Conservation (phyloP, 331 rosid genomes). For the Quercus phellos region DNA sequence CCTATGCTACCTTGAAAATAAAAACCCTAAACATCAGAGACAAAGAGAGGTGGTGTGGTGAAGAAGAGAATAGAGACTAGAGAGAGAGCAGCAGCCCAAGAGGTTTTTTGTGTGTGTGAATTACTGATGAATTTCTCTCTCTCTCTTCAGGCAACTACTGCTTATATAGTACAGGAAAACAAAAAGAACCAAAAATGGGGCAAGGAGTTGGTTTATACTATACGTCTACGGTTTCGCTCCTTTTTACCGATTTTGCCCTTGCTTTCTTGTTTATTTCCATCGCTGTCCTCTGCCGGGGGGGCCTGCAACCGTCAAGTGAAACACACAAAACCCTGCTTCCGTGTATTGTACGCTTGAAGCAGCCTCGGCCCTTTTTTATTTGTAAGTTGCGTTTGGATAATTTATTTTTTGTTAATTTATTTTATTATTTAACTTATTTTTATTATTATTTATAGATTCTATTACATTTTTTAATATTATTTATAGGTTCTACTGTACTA, state of each 20-base stretch:
- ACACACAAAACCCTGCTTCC: too few species aligned
- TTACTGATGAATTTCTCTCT: too few species aligned
- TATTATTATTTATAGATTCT: accelerated
- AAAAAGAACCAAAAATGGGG: neutral
- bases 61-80: neutral
- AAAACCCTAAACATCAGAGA: conserved; percentile 5
- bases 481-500: accelerated
- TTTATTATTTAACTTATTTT: too few species aligned
- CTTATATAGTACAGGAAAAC: too few species aligned
- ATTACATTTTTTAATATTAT: accelerated
- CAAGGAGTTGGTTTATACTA: neutral
- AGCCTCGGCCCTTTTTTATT: too few species aligned
- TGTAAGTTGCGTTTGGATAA: too few species aligned
- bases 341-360: too few species aligned
- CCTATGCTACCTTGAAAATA: neutral
- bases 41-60: neutral
- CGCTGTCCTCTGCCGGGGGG: neutral
- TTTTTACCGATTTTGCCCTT: neutral
- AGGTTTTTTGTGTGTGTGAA: neutral
- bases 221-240: conserved; percentile 1
- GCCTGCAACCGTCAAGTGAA: neutral
- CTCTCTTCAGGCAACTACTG: too few species aligned
- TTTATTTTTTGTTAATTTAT: too few species aligned
- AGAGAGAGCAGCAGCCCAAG: neutral
- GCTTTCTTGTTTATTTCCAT: neutral